Percentiles rank a stretch among this genome's conserved stretches.
Evolutionary conservation across 192 early-diverging fungal species (phyloP).

Genomic region (Dispira simplex): DNA sequence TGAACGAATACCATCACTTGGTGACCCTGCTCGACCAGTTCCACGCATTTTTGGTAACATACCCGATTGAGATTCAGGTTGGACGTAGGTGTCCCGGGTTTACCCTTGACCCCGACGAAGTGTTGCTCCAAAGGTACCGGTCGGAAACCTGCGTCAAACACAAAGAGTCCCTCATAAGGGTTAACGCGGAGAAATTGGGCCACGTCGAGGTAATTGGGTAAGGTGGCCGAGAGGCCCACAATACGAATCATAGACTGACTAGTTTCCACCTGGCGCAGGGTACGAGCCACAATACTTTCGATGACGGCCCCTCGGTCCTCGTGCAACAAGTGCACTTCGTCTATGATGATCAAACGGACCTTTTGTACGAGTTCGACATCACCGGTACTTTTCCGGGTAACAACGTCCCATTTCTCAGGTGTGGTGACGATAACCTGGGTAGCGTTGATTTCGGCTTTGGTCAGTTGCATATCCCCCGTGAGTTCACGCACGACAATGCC

Average conservation of each 20-base stretch:
- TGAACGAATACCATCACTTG: conserved; percentile 99
- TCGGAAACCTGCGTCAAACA: conserved; percentile 89
- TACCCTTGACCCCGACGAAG: conserved; percentile 85
- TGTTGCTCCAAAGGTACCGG: conserved; percentile 95
- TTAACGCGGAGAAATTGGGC: conserved; percentile 88
- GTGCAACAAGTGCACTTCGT: conserved; percentile 95
- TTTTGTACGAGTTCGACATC: conserved; percentile 85
- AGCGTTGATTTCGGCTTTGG: conserved; percentile 77
- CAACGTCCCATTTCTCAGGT: conserved; percentile 99
- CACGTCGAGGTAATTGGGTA: conserved; percentile 97
- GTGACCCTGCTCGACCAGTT: conserved; percentile 63
- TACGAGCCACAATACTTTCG: conserved; percentile 91
- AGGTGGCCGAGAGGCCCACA: conserved; percentile 91
- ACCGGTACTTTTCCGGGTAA: conserved; percentile 89
- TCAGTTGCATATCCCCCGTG: conserved; percentile 97
- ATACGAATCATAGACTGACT: conserved; percentile 92
- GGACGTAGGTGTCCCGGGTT: conserved; percentile 47
- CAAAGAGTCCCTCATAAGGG: conserved; percentile 84
- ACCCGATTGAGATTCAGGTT: conserved; percentile 58
- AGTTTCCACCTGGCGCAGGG: conserved; percentile 77
- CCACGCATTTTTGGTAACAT: conserved; percentile 71
- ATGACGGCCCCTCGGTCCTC: conserved; percentile 95
- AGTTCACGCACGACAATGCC: conserved; percentile 82
- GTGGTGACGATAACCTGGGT: conserved; percentile 99
- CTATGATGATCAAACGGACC: conserved; percentile 86